phyloP scores from a whole-genome alignment of 2,329 filamentous ascomycete genomes.

The Ceratocystis cubensis region DNA sequence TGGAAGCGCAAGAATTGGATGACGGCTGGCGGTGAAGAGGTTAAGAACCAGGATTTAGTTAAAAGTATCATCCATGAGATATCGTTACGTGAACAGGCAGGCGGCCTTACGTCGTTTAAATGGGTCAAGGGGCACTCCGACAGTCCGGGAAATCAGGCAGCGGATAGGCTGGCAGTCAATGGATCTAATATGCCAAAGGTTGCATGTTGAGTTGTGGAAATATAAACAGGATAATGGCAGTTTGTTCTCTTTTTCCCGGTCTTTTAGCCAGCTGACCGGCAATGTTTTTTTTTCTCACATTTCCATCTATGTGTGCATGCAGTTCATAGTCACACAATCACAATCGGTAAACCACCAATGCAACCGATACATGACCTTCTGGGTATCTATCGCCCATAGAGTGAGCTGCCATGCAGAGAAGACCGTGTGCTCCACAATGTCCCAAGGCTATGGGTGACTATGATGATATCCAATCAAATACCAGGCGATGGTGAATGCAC shows the following conservation, averaged over 20 bases:
- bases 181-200: conserved; percentile 28
- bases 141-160: conserved; percentile 63
- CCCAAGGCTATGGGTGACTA: too few species aligned
- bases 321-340: too few species aligned
- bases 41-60: conserved; percentile 81
- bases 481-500: too few species aligned
- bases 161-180: conserved; percentile 61
- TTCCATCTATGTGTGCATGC: background rate
- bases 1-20: conserved; percentile 71
- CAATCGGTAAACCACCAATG: too few species aligned
- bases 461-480: too few species aligned
- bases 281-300: too few species aligned
- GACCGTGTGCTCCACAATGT: too few species aligned
- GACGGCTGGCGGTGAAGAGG: conserved; percentile 54
- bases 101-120: conserved; percentile 55
- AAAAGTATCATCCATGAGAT: conserved; percentile 59
- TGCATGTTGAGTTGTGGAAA: background rate
- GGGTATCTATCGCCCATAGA: too few species aligned
- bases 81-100: conserved; percentile 49
- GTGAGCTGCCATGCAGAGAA: too few species aligned
- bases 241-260: background rate
- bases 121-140: conserved; percentile 83
- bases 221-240: background rate
- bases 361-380: too few species aligned
- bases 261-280: background rate